Conservation (phyloP, 1,139 yeast species). For the Blastobotrys proliferans region DNA sequence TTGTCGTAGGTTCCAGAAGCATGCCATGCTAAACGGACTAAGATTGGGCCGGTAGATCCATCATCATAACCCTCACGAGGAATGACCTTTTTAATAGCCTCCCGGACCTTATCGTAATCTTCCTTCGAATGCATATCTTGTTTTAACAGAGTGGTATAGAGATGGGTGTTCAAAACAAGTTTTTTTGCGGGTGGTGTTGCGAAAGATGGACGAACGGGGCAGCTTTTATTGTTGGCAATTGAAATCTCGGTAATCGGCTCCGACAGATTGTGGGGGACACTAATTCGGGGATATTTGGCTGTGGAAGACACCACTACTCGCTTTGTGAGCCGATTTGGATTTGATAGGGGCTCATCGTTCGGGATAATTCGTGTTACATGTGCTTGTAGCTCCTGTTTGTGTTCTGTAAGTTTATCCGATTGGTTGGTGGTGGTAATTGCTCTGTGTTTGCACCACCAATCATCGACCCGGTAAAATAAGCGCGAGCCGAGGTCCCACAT, state of each 20-base stretch:
- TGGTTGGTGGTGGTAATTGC: neutral
- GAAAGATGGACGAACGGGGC: neutral
- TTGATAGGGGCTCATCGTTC: neutral
- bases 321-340: neutral
- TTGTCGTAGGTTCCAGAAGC: slow-evolving; percentile 63
- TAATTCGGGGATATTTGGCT: slow-evolving; percentile 6
- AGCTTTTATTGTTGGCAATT: neutral
- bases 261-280: slow-evolving; percentile 8
- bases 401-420: neutral
- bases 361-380: slow-evolving; percentile 2
- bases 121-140: slow-evolving; percentile 9
- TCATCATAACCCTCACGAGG: slow-evolving; percentile 71
- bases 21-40: slow-evolving; percentile 69
- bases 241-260: slow-evolving; percentile 6
- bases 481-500: neutral
- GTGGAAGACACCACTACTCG: slow-evolving; percentile 2
- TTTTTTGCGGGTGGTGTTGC: neutral
- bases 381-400: neutral
- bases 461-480: neutral
- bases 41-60: slow-evolving; percentile 62
- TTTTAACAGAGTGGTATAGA: neutral
- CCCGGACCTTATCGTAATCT: slow-evolving; percentile 71
- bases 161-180: slow-evolving; percentile 6
- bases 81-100: slow-evolving; percentile 70
- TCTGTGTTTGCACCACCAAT: neutral